A percentile compares a stretch with the other conserved stretches of the same genome.
Conservation (phyloP, 805 yeast genomes). For the Candida boleticola region DNA sequence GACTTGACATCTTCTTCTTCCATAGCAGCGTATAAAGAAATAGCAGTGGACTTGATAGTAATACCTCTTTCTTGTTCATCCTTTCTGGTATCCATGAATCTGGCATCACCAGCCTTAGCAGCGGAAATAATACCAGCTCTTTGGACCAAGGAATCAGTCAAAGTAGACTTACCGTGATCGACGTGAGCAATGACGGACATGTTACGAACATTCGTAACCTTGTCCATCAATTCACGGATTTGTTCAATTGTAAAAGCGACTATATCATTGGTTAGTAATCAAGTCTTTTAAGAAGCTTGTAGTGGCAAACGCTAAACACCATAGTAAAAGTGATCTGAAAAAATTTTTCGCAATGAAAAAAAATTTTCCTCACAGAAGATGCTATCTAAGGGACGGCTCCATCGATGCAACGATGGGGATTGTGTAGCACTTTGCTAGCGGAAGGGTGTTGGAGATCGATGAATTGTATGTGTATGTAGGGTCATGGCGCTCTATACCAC, state of each 20-base stretch:
- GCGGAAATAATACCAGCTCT: constrained; percentile 99
- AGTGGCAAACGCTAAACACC: not conserved
- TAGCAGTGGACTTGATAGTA: constrained; percentile 98
- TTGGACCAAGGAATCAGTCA: constrained; percentile 98
- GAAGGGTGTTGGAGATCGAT: no score
- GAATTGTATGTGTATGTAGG: no score
- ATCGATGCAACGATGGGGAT: no score
- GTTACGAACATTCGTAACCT: constrained; percentile 99
- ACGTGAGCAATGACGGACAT: constrained; percentile 99
- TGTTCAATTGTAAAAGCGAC: constrained; percentile 63
- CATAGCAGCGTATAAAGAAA: constrained; percentile 90
- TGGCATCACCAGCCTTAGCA: constrained; percentile 99
- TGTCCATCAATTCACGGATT: constrained; percentile 99
- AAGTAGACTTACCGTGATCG: constrained; percentile 99
- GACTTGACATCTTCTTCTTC: constrained; percentile 80
- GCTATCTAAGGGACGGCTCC: not conserved
- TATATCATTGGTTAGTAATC: constrained; percentile 30
- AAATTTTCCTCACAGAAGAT: not conserved
- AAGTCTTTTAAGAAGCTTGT: no score
- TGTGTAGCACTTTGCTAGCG: no score
- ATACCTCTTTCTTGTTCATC: constrained; percentile 99
- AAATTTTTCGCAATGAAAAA: not conserved
- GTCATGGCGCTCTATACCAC: no score
- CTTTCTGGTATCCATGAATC: constrained; percentile 99
- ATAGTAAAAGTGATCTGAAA: not conserved